Evolutionary conservation across 202 grass and related monocot genomes (phyloP).

Genomic region (Saccharum hybrid): DNA sequence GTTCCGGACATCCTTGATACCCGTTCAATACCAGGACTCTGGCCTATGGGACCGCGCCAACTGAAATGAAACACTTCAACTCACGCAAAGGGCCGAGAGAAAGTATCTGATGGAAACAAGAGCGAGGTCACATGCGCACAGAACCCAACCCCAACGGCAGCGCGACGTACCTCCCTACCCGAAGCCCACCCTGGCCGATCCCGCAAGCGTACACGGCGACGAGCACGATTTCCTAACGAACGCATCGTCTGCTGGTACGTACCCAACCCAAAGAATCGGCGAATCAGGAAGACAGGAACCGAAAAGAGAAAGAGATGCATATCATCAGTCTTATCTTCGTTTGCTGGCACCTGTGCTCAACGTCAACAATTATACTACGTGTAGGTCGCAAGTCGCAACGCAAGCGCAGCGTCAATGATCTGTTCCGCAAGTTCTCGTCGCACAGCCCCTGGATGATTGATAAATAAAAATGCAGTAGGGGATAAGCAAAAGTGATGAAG

Average conservation of each 20-base stretch:
- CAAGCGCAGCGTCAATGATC: background rate
- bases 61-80: too few species aligned
- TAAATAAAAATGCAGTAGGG: background rate
- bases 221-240: conserved; percentile 28
- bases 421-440: background rate
- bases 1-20: too few species aligned
- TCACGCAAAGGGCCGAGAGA: too few species aligned
- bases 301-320: background rate
- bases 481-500: background rate
- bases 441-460: background rate
- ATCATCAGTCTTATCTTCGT: background rate
- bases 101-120: too few species aligned
- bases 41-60: too few species aligned
- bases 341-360: background rate
- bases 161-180: background rate
- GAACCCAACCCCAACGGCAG: too few species aligned
- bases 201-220: background rate
- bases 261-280: background rate
- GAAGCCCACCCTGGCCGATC: too few species aligned
- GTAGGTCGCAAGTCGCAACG: background rate
- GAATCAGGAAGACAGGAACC: background rate
- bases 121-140: too few species aligned
- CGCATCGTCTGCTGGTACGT: background rate
- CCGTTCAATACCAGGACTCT: too few species aligned
- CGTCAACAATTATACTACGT: conserved; percentile 11